Percentiles rank a stretch among this genome's conserved stretches.
phyloP scores from a whole-genome alignment of 2,329 filamentous ascomycete species.

The Xylogone sp. region DNA sequence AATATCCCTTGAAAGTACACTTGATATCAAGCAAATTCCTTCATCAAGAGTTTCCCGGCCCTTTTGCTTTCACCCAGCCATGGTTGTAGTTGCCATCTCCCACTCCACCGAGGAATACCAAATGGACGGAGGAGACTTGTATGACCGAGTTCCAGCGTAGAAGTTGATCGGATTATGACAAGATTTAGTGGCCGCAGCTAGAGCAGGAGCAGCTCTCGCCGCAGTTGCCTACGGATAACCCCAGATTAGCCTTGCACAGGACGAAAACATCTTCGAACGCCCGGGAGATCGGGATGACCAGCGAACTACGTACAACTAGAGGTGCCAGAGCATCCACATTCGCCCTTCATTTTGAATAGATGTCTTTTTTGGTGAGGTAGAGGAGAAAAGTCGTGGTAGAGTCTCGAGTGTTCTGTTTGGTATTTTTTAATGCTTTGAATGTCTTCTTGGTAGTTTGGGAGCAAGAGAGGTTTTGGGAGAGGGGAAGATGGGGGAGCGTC shows the following conservation, averaged over 20 bases:
- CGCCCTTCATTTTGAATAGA: constrained; percentile 34
- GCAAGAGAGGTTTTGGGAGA: not conserved
- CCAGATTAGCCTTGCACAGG: not conserved
- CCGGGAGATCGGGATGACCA: not conserved
- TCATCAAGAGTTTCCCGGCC: too few species aligned
- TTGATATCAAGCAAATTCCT: too few species aligned
- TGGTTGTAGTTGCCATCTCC: too few species aligned
- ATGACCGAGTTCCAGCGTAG: not conserved
- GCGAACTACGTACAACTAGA: constrained; percentile 28
- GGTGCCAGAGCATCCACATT: constrained; percentile 34
- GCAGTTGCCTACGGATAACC: constrained; percentile 20
- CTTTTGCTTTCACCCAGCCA: too few species aligned
- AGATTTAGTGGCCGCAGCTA: constrained; percentile 32
- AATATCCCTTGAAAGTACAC: too few species aligned
- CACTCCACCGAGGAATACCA: too few species aligned
- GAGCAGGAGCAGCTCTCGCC: constrained; percentile 30
- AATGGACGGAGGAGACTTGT: not conserved
- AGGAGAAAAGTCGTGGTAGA: not conserved
- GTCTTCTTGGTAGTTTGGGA: not conserved
- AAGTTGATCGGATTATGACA: not conserved
- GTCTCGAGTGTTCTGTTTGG: constrained; percentile 1
- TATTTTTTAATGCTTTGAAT: not conserved
- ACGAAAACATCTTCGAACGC: too few species aligned
- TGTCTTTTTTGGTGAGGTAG: not conserved
- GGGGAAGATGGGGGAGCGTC: not conserved